phyloP scores from a whole-genome alignment of 306 rosid species.

The Fragaria vesca region DNA sequence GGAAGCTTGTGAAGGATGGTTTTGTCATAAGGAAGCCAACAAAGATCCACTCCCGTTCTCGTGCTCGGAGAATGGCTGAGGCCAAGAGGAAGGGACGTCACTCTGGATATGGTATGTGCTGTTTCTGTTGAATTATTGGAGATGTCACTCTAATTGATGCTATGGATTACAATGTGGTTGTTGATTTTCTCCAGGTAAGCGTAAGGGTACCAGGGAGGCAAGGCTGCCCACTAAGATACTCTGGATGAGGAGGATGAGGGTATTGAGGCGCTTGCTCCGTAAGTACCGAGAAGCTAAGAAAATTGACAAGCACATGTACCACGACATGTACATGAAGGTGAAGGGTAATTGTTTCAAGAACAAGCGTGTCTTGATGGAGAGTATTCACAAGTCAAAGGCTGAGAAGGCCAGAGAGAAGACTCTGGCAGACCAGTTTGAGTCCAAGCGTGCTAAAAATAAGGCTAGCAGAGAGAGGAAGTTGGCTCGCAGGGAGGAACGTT shows the following conservation, averaged over 20 bases:
- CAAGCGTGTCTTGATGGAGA: slow-evolving; percentile 56
- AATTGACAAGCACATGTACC: slow-evolving; percentile 50
- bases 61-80: slow-evolving; percentile 88
- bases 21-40: slow-evolving; percentile 92
- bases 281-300: slow-evolving; percentile 48
- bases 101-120: slow-evolving; percentile 78
- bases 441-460: slow-evolving; percentile 49
- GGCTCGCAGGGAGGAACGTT: slow-evolving; percentile 46
- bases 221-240: slow-evolving; percentile 57
- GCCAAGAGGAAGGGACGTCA: slow-evolving; percentile 98
- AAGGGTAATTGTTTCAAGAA: slow-evolving; percentile 54
- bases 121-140: not conserved
- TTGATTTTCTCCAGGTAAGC: slow-evolving; percentile 43
- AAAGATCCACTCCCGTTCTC: slow-evolving; percentile 93
- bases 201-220: slow-evolving; percentile 64
- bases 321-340: slow-evolving; percentile 55
- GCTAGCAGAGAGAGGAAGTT: slow-evolving; percentile 52
- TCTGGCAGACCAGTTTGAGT: slow-evolving; percentile 47
- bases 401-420: slow-evolving; percentile 53
- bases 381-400: slow-evolving; percentile 52
- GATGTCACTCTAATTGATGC: too few species aligned
- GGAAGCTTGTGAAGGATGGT: slow-evolving; percentile 97
- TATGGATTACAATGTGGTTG: not conserved
- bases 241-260: slow-evolving; percentile 62
- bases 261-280: slow-evolving; percentile 48